A percentile compares a stretch with the other conserved stretches of the same genome.
These are phyloP conservation scores for Arthrobotrys entomopaga DNA, from an alignment of 2,329 filamentous ascomycete genomes.

Conservation along the genomic window DNA sequence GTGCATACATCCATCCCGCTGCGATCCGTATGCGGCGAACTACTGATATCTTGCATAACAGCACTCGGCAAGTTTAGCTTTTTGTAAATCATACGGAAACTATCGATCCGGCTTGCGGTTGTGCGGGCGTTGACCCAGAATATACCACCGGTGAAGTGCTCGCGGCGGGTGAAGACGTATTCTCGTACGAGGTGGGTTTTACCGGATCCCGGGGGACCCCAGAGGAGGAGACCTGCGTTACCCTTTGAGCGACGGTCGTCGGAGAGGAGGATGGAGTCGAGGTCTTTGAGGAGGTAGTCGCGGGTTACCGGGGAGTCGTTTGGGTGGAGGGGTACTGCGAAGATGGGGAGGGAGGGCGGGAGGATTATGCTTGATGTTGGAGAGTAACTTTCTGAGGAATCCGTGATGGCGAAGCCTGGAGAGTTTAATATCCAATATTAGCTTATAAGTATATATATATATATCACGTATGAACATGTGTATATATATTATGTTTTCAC, in stretches of 20 bases:
- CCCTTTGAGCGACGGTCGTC: conserved; percentile 68
- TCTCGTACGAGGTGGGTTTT: conserved; percentile 76
- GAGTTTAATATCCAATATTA: neutral
- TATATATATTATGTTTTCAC: no score
- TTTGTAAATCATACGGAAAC: conserved; percentile 55
- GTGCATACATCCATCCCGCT: conserved; percentile 65
- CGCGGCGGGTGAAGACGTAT: conserved; percentile 67
- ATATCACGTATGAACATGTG: neutral
- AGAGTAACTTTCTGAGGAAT: conserved; percentile 23
- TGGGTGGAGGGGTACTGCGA: conserved; percentile 54
- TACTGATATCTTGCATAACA: conserved; percentile 74
- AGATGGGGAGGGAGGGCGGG: conserved; percentile 41
- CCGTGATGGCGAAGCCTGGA: conserved; percentile 24
- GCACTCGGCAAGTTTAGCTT: conserved; percentile 51
- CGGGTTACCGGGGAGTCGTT: conserved; percentile 74
- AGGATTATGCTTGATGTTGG: conserved; percentile 40
- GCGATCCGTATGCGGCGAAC: conserved; percentile 68
- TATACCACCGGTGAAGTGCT: conserved; percentile 72
- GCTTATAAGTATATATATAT: conserved; percentile 12
- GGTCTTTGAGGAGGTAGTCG: conserved; percentile 68
- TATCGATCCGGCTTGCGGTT: conserved; percentile 30
- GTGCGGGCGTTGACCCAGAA: conserved; percentile 75
- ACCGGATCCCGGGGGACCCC: conserved; percentile 73
- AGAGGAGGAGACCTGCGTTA: conserved; percentile 72
- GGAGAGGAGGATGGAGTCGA: conserved; percentile 72